These are phyloP conservation scores for Saccharum spontaneum DNA, from an alignment of 176 grass and related monocot species.

Conservation along the genomic window DNA sequence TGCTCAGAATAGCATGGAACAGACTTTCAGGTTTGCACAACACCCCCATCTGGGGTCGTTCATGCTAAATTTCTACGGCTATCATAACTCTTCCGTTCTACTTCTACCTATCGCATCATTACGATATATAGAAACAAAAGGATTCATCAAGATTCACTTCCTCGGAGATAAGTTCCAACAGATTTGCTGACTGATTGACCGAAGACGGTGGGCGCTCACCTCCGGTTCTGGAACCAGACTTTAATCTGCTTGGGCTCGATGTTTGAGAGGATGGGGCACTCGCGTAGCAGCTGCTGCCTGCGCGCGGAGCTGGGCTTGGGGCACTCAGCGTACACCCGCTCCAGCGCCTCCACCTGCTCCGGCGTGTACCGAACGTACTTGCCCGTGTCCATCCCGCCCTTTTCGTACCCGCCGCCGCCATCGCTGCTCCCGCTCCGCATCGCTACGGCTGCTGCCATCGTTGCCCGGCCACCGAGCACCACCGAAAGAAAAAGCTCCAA, in stretches of 20 bases:
- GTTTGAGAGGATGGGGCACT: conserved; percentile 83
- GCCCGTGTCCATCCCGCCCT: conserved; percentile 63
- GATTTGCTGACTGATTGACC: not conserved
- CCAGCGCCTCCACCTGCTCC: conserved; percentile 97
- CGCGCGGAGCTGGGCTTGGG: conserved; percentile 90
- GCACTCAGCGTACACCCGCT: conserved; percentile 91
- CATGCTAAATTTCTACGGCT: conserved; percentile 7
- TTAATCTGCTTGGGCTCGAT: conserved; percentile 99
- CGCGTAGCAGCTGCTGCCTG: conserved; percentile 90
- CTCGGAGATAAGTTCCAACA: not conserved
- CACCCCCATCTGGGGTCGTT: not conserved
- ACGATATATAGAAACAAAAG: not conserved
- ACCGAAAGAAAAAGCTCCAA: conserved; percentile 9
- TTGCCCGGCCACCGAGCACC: not conserved
- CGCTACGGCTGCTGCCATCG: conserved; percentile 81
- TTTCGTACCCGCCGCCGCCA: conserved; percentile 61
- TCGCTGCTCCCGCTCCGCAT: conserved; percentile 61
- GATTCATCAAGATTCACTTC: not conserved
- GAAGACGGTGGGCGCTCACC: conserved; percentile 38
- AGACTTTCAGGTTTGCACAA: not conserved
- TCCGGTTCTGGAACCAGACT: conserved; percentile 99
- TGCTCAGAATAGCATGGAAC: conserved; percentile 24
- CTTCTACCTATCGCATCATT: not conserved
- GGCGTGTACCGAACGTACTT: conserved; percentile 99
- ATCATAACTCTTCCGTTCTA: not conserved